Percentiles rank a stretch among this genome's conserved stretches.
phyloP scores from a whole-genome alignment of 2,329 filamentous ascomycete species.

The Calonectria hongkongensis region DNA sequence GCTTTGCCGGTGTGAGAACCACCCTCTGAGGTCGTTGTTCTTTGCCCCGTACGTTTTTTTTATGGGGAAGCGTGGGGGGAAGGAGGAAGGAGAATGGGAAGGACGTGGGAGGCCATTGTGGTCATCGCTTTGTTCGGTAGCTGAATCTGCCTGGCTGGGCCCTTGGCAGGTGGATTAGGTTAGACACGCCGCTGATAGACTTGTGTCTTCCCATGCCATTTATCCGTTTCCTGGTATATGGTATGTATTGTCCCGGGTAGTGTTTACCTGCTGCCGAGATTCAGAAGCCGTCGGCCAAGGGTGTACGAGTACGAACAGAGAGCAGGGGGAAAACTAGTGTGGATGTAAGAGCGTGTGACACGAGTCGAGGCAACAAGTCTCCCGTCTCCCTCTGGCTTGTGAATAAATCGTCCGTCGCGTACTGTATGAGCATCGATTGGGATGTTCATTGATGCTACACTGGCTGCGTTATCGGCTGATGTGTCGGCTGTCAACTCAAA shows the following conservation, averaged over 20 bases:
- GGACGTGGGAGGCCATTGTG: constrained; percentile 21
- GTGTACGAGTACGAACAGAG: constrained; percentile 11
- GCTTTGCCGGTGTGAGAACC: constrained; percentile 13
- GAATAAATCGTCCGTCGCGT: constrained; percentile 26
- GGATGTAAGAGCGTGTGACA: constrained; percentile 12
- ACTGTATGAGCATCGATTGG: constrained; percentile 26
- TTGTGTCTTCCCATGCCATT: constrained; percentile 12
- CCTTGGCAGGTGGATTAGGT: constrained; percentile 15
- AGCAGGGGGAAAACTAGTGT: background rate
- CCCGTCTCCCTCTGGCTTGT: background rate
- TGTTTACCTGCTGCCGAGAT: constrained; percentile 13
- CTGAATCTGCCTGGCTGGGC: constrained; percentile 5
- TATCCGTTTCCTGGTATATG: constrained; percentile 12
- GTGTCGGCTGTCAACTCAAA: constrained; percentile 33
- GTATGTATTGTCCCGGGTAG: constrained; percentile 8
- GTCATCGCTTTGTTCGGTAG: constrained; percentile 26
- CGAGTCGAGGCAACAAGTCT: background rate
- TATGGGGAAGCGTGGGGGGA: constrained; percentile 38
- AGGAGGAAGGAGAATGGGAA: constrained; percentile 1
- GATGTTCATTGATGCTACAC: constrained; percentile 26
- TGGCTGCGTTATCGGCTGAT: constrained; percentile 30
- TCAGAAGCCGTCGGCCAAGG: constrained; percentile 17
- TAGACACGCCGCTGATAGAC: constrained; percentile 15
- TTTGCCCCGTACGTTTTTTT: constrained; percentile 20
- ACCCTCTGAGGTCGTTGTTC: background rate